These are phyloP conservation scores for Phyllosticta paracitricarpa DNA, from an alignment of 2,329 filamentous ascomycete genomes.

Conservation along the genomic window DNA sequence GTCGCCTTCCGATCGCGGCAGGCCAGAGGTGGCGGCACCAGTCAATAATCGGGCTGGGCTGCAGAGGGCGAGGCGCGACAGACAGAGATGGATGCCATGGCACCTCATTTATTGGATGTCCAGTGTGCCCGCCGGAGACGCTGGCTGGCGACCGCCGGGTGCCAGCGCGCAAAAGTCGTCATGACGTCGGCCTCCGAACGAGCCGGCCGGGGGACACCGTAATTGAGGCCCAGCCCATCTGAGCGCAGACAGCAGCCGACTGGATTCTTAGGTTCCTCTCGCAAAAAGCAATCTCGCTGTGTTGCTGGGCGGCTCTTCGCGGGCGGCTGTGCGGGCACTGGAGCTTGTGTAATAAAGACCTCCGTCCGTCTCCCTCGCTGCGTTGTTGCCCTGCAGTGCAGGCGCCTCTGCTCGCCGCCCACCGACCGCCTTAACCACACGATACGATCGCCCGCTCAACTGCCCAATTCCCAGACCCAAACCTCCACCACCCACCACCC, in stretches of 20 bases:
- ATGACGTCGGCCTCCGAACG: not conserved
- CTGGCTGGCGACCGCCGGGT: too few species aligned
- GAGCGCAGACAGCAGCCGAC: too few species aligned
- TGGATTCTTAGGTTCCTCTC: too few species aligned
- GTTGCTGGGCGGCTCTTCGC: not conserved
- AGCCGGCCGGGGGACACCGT: not conserved
- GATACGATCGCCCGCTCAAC: not conserved
- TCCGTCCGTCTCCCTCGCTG: too few species aligned
- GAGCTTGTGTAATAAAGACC: not conserved
- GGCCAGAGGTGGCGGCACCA: not conserved
- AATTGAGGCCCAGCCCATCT: too few species aligned
- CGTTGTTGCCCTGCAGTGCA: too few species aligned
- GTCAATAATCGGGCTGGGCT: not conserved
- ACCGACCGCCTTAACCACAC: not conserved
- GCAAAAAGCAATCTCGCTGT: not conserved
- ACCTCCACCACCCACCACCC: not conserved
- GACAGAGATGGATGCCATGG: not conserved
- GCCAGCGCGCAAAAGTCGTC: not conserved
- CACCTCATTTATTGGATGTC: too few species aligned
- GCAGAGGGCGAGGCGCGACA: not conserved
- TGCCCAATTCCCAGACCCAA: not conserved
- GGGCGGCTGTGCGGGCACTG: not conserved
- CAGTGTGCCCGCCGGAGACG: too few species aligned
- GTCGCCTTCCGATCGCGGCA: not conserved
- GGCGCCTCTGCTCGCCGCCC: not conserved